Conservation (phyloP, 1,284 basidiomycete species). For the Microbotryum silenes-acaulis region DNA sequence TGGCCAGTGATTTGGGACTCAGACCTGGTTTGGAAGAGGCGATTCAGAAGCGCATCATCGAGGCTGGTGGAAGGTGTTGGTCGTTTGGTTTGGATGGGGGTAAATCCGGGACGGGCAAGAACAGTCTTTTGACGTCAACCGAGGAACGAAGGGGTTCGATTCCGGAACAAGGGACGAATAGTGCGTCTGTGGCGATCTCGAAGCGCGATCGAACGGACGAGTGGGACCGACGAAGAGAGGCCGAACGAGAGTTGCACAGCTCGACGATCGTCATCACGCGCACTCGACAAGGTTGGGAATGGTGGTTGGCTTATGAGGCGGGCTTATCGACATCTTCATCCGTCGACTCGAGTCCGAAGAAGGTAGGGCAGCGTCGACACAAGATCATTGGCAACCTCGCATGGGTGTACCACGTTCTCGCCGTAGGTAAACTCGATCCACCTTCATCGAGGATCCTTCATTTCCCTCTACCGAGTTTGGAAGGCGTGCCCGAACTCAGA, state of each 20-base stretch:
- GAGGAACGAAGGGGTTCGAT: constrained; percentile 21
- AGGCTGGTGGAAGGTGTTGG: constrained; percentile 54
- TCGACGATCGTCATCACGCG: constrained; percentile 63
- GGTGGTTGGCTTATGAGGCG: constrained; percentile 46
- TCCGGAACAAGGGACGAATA: constrained; percentile 50
- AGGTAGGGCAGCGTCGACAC: constrained; percentile 50
- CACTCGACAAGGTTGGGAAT: constrained; percentile 59
- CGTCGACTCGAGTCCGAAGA: not conserved
- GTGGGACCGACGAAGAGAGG: constrained; percentile 22
- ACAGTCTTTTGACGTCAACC: not conserved
- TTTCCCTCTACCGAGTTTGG: constrained; percentile 47
- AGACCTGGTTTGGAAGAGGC: constrained; percentile 48
- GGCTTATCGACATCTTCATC: not conserved
- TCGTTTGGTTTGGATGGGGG: constrained; percentile 30
- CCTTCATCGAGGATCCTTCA: constrained; percentile 61
- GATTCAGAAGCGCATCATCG: constrained; percentile 52
- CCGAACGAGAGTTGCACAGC: constrained; percentile 32
- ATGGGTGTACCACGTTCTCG: constrained; percentile 72
- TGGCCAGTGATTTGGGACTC: constrained; percentile 51
- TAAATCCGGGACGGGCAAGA: constrained; percentile 35
- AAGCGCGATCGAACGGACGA: constrained; percentile 3
- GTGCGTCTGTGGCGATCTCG: constrained; percentile 5
- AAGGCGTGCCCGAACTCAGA: constrained; percentile 9
- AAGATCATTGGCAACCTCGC: constrained; percentile 67
- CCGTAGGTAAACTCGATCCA: constrained; percentile 53